Percentiles rank a stretch among this genome's conserved stretches.
Evolutionary conservation across 495 filamentous ascomycete species (phyloP).

Genomic region (Venustampulla echinocandica): DNA sequence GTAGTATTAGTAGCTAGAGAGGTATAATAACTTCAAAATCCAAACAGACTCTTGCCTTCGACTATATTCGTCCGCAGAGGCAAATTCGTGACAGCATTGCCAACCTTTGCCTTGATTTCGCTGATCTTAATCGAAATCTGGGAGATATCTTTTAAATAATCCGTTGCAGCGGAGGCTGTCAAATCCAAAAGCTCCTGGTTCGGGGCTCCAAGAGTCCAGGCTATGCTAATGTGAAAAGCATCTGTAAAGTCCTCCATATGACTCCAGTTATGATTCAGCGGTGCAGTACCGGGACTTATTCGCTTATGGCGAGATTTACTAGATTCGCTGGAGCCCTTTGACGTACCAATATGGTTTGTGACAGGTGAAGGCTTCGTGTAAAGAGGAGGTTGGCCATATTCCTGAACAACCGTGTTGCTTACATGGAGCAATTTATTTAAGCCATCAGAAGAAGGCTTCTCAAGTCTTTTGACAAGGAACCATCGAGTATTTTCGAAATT

Average conservation of each 20-base stretch:
- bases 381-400: slow-evolving; percentile 62
- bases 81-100: slow-evolving; percentile 57
- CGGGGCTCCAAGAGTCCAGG: slow-evolving; percentile 54
- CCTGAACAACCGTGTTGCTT: slow-evolving; percentile 52
- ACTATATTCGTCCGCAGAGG: slow-evolving; percentile 29
- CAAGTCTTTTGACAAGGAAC: slow-evolving; percentile 70
- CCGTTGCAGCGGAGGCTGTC: slow-evolving; percentile 25
- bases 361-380: slow-evolving; percentile 37
- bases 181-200: slow-evolving; percentile 28
- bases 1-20: no score
- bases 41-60: slow-evolving; percentile 16
- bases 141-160: slow-evolving; percentile 12
- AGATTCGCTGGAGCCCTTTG: neutral
- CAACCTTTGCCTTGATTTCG: slow-evolving; percentile 66
- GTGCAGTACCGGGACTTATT: neutral
- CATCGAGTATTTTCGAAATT: slow-evolving; percentile 72
- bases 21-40: slow-evolving; percentile 8
- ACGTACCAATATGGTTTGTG: neutral
- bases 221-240: slow-evolving; percentile 75
- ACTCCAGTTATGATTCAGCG: slow-evolving; percentile 1
- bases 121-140: slow-evolving; percentile 34
- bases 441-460: slow-evolving; percentile 28
- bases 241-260: slow-evolving; percentile 31
- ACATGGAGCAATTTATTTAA: slow-evolving; percentile 54
- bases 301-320: neutral